A percentile compares a stretch with the other conserved stretches of the same genome.
Conservation (phyloP, 345 rosid species). For the Toxicodendron radicans region DNA sequence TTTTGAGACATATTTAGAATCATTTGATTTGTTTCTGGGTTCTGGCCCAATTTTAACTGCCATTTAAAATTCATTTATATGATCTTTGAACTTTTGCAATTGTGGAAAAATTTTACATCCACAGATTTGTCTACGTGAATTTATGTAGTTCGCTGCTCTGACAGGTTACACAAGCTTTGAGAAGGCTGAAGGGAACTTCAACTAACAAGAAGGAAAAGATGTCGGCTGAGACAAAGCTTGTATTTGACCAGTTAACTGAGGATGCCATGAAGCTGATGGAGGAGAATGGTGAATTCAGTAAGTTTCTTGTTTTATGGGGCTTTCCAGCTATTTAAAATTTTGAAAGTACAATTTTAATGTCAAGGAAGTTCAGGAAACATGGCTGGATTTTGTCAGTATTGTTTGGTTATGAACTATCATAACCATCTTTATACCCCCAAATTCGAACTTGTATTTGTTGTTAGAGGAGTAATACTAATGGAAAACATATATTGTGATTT, state of each 20-base stretch:
- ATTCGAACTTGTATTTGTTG: not conserved
- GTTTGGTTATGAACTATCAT: not conserved
- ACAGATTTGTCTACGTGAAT: not conserved
- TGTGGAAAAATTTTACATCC: not conserved
- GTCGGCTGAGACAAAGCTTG: slow-evolving; percentile 68
- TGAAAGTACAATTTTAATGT: not conserved
- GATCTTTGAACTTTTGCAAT: not conserved
- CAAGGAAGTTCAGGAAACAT: not conserved
- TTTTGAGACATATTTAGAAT: not conserved
- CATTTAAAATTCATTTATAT: slow-evolving; percentile 2
- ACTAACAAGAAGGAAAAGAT: slow-evolving; percentile 80
- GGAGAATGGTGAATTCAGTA: slow-evolving; percentile 81
- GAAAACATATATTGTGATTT: not conserved
- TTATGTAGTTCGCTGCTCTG: slow-evolving; percentile 16
- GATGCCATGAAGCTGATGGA: slow-evolving; percentile 83
- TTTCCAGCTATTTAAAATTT: not conserved
- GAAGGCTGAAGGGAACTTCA: slow-evolving; percentile 84
- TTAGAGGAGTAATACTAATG: not conserved
- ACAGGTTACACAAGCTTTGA: slow-evolving; percentile 85
- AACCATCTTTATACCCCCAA: not conserved
- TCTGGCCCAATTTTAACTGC: not conserved
- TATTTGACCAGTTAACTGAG: slow-evolving; percentile 98
- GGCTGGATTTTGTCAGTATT: not conserved
- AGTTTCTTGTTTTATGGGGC: slow-evolving; percentile 31
- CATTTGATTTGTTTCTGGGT: not conserved